Conservation (phyloP, 2,329 filamentous ascomycete genomes). For the Monosporascus sp. region DNA sequence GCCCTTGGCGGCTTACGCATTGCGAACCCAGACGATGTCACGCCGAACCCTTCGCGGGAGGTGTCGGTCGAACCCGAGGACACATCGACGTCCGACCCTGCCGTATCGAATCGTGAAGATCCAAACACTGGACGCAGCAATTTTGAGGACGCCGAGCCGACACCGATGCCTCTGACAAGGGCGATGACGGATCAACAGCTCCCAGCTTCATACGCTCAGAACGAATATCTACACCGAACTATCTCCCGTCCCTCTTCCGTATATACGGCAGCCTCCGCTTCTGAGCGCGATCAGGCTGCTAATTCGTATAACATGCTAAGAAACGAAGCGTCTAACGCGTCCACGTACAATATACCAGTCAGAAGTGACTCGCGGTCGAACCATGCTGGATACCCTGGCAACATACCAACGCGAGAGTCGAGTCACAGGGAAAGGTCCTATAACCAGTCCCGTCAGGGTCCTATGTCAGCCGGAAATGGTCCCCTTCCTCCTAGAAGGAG, state of each 20-base stretch:
- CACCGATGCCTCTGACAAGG: slow-evolving; percentile 15
- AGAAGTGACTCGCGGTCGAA: slow-evolving; percentile 61
- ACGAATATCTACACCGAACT: slow-evolving; percentile 18
- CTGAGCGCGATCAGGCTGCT: slow-evolving; percentile 29
- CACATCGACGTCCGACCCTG: slow-evolving; percentile 11
- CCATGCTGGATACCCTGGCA: slow-evolving; percentile 50
- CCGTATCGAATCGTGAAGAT: slow-evolving; percentile 17
- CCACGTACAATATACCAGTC: slow-evolving; percentile 49
- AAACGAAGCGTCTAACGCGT: slow-evolving; percentile 54
- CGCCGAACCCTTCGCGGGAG: slow-evolving; percentile 28
- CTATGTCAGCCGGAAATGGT: slow-evolving; percentile 46
- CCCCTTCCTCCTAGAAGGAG: slow-evolving; percentile 70
- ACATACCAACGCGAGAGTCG: slow-evolving; percentile 61
- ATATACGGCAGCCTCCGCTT: slow-evolving; percentile 23
- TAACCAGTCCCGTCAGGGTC: slow-evolving; percentile 53
- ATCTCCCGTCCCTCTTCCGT: slow-evolving; percentile 28
- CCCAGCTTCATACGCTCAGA: slow-evolving; percentile 17
- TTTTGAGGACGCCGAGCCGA: slow-evolving; percentile 14
- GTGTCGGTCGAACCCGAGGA: slow-evolving; percentile 26
- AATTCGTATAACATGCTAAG: slow-evolving; percentile 41
- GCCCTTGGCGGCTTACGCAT: slow-evolving; percentile 92
- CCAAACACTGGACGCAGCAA: slow-evolving; percentile 15
- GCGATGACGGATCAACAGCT: slow-evolving; percentile 19
- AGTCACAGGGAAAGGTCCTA: slow-evolving; percentile 68
- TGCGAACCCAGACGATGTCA: slow-evolving; percentile 84